Evolutionary conservation across 208 protist species (phyloP).

Genomic region (Tritrichomonas foetus): DNA sequence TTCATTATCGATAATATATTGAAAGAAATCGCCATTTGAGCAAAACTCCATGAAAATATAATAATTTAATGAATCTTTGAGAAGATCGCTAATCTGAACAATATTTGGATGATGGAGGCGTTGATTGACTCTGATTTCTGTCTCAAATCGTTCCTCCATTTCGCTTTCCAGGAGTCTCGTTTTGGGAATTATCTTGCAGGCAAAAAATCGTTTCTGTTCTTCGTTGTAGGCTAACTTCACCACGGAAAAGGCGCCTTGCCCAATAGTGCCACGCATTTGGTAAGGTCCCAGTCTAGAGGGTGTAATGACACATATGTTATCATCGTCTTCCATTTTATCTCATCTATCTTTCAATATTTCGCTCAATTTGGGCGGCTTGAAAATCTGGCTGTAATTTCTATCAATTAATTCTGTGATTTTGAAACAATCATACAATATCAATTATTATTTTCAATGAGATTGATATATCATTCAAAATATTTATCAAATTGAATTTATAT

Average conservation of each 20-base stretch:
- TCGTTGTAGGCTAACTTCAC: background rate
- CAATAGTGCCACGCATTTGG: background rate
- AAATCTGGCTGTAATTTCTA: too few relatives aligned
- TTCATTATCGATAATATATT: constrained; percentile 9
- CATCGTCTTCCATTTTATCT: too few relatives aligned
- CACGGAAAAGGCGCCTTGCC: background rate
- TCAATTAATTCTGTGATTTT: too few relatives aligned
- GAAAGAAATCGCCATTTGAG: background rate
- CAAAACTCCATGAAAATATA: too few relatives aligned
- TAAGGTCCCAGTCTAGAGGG: background rate
- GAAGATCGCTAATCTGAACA: background rate
- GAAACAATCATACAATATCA: too few relatives aligned
- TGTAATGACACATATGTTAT: background rate
- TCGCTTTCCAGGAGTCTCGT: background rate
- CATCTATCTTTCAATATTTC: too few relatives aligned
- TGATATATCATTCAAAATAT: too few relatives aligned
- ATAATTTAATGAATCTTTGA: background rate
- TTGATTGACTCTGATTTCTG: background rate
- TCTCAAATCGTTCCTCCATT: background rate
- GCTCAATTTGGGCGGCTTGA: too few relatives aligned
- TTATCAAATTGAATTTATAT: too few relatives aligned
- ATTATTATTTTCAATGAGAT: too few relatives aligned
- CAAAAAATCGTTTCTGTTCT: background rate
- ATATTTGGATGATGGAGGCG: background rate
- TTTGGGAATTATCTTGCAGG: background rate